Evolutionary conservation across 805 yeast species (phyloP).

Genomic region (Teunomyces barrocoloradensis): DNA sequence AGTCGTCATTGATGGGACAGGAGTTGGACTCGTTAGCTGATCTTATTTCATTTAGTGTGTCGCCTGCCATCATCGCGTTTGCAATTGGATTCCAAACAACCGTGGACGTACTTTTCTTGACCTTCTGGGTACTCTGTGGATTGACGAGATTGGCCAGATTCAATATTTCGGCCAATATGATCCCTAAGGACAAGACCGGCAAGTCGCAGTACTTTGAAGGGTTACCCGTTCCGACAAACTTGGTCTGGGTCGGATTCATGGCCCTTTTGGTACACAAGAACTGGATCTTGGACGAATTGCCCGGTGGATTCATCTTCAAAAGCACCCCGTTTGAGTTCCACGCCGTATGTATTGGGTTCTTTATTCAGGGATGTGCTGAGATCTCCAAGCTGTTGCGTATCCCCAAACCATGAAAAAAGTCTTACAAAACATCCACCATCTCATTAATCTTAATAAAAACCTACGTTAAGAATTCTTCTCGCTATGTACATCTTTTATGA

Average conservation of each 20-base stretch:
- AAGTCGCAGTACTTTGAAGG: conserved; percentile 94
- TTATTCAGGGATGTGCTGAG: conserved; percentile 84
- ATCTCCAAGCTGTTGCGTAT: conserved; percentile 87
- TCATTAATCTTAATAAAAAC: neutral
- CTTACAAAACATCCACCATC: neutral
- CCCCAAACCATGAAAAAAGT: conserved; percentile 65
- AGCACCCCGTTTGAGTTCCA: conserved; percentile 72
- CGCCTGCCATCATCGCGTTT: conserved; percentile 92
- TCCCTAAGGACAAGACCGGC: conserved; percentile 87
- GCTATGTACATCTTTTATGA: neutral
- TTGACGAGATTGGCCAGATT: conserved; percentile 91
- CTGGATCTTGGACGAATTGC: conserved; percentile 52
- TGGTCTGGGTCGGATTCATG: conserved; percentile 71
- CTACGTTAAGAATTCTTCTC: neutral
- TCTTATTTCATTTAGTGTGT: conserved; percentile 89
- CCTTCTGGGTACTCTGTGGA: conserved; percentile 90
- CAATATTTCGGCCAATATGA: conserved; percentile 87
- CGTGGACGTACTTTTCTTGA: conserved; percentile 69
- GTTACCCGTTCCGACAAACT: conserved; percentile 88
- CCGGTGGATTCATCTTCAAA: conserved; percentile 60
- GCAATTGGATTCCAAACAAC: conserved; percentile 87
- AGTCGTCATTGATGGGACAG: conserved; percentile 92
- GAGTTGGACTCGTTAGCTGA: conserved; percentile 97
- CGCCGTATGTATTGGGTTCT: conserved; percentile 60
- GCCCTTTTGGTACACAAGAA: conserved; percentile 58